Conservation (phyloP, 306 rosid genomes). For the Macrotyloma uniflorum region DNA sequence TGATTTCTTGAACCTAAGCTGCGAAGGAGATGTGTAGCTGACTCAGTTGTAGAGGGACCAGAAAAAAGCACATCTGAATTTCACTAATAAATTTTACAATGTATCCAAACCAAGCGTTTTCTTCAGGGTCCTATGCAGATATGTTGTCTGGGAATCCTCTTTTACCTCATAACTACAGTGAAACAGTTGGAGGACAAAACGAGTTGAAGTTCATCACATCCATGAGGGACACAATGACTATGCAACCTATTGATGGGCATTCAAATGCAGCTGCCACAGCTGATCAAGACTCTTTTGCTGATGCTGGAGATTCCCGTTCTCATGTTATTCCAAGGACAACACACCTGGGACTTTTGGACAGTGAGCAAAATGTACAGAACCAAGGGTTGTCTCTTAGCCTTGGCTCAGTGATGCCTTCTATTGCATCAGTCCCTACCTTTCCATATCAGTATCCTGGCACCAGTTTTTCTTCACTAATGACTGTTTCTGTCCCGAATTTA, state of each 20-base stretch:
- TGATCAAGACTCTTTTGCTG: conserved; percentile 40
- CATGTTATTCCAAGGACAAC: conserved; percentile 41
- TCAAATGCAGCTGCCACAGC: conserved; percentile 29
- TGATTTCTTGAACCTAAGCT: not conserved
- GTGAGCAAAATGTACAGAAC: conserved; percentile 60
- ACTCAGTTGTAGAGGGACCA: conserved; percentile 45
- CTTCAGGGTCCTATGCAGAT: conserved; percentile 65
- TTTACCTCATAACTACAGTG: conserved; percentile 54
- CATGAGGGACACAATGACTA: conserved; percentile 42
- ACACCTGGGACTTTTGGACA: conserved; percentile 45
- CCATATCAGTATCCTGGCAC: conserved; percentile 56
- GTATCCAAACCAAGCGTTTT: conserved; percentile 66
- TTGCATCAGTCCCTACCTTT: conserved; percentile 55
- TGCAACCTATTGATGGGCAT: conserved; percentile 47
- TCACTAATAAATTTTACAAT: conserved; percentile 51
- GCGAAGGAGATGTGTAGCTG: conserved; percentile 31
- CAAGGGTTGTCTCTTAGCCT: conserved; percentile 91
- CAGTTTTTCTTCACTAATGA: conserved; percentile 53
- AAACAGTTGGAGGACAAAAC: conserved; percentile 57
- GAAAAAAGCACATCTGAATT: conserved; percentile 46
- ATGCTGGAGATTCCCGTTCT: conserved; percentile 46
- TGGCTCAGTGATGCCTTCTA: conserved; percentile 59
- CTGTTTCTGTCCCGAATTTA: conserved; percentile 40
- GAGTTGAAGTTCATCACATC: conserved; percentile 71
- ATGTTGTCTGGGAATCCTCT: conserved; percentile 51